Base-by-base conservation (phyloP, 2,329 filamentous ascomycete species). In the Botrytis medusae region DNA sequence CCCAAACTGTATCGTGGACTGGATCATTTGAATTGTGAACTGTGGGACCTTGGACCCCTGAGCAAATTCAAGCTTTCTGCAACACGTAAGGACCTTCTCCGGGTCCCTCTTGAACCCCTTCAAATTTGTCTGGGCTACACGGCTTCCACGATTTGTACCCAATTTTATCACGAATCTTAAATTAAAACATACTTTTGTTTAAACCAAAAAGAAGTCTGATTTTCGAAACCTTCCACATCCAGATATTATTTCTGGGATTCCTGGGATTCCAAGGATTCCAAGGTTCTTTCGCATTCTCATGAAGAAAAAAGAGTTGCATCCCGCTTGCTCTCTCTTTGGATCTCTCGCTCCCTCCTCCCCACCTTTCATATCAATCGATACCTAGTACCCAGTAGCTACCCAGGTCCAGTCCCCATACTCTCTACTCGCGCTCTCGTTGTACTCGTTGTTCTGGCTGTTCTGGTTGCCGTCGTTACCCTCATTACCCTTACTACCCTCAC, bases 11-110 rank as follows among this genome's bases (percentile, higher is more conserved):
- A 40, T n/a, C 40, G 60, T 63, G 60, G 46, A 40, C 34, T 61
- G 22, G 59, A 40, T 61, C n/a, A 54, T 5, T 34, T 34, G 37
- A 9, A 37, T 54, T 54, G 25, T 29, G 25, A 8, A 54, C 51
- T 29, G 51, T 54, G 51, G n/a, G n/a, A 54, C 51, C 51, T 54
- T n/a, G 51, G 51, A 54, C 51, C 51, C 64, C 64, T 51, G 64
- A 48, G 64, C 64, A 32, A 54, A 62, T 71, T 62, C 59, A 71
- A 71, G 69, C 69, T 71, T 71, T 71, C 65, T 71, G 57, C 57
- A 48, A 71, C 57, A 29, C 42, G 42, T 48, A 48, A 70, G 68
- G 68, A 32, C 42, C 29, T 34, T 34, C 29, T 34, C 10, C 32
- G n/a, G 42, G 29, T 48, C 42, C 46, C 46, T 40, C 64, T 54